phyloP scores from a whole-genome alignment of 2,329 filamentous ascomycete species.

The Colletotrichum sp. region DNA sequence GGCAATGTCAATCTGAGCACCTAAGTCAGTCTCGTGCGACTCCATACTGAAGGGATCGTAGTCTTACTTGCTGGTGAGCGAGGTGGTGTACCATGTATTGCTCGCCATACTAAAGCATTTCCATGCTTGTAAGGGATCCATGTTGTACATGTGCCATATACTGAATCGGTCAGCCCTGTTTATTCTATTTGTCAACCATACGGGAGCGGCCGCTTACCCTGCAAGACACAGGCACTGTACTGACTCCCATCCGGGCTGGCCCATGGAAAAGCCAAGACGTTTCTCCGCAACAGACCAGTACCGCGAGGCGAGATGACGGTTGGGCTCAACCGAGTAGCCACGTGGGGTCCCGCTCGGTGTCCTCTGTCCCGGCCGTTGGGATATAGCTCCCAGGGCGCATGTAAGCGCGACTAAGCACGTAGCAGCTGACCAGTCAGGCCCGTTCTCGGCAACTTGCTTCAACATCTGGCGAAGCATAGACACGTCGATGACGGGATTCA shows the following conservation, averaged over 20 bases:
- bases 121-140: constrained; percentile 21
- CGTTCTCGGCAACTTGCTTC: constrained; percentile 20
- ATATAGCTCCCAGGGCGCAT: constrained; percentile 19
- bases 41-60: too few relatives aligned
- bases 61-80: constrained; percentile 6
- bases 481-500: constrained; percentile 13
- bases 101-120: constrained; percentile 22
- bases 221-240: constrained; percentile 21
- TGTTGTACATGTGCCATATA: constrained; percentile 23
- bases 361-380: constrained; percentile 4
- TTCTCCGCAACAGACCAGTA: constrained; percentile 21
- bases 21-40: background rate
- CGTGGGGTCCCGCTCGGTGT: constrained; percentile 14
- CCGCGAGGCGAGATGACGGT: constrained; percentile 12
- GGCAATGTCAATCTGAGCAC: background rate
- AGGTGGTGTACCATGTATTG: constrained; percentile 14
- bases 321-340: constrained; percentile 11
- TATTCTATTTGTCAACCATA: background rate
- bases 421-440: constrained; percentile 20
- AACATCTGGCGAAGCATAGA: constrained; percentile 9
- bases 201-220: background rate
- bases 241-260: constrained; percentile 12
- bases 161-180: background rate
- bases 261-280: constrained; percentile 18
- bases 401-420: constrained; percentile 19